phyloP scores from a whole-genome alignment of 352 stramenopile species.

The Pythium angustatum region DNA sequence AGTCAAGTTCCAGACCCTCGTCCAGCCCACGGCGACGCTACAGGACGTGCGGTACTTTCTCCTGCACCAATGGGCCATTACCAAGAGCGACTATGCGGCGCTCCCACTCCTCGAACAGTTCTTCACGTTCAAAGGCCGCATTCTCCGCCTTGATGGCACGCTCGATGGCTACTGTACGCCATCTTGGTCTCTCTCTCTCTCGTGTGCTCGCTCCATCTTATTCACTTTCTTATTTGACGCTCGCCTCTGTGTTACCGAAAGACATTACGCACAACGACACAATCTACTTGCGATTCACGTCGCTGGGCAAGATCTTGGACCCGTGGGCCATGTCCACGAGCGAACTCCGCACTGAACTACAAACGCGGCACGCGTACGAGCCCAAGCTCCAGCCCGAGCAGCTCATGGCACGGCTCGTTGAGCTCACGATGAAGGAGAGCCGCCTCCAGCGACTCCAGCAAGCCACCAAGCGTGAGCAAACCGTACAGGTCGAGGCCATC shows the following conservation, averaged over 20 bases:
- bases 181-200: not conserved
- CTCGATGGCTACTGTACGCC: slow-evolving; percentile 67
- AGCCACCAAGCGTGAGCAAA: slow-evolving; percentile 58
- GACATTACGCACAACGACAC: slow-evolving; percentile 71
- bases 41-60: slow-evolving; percentile 59
- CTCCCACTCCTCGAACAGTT: slow-evolving; percentile 56
- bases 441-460: slow-evolving; percentile 62
- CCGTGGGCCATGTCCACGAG: slow-evolving; percentile 81
- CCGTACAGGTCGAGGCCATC: slow-evolving; percentile 50
- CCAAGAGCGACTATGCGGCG: slow-evolving; percentile 50
- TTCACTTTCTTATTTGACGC: too few species aligned
- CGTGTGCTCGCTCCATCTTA: not conserved
- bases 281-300: slow-evolving; percentile 70
- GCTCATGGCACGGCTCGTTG: slow-evolving; percentile 65
- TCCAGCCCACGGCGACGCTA: slow-evolving; percentile 42
- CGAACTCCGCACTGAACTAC: slow-evolving; percentile 61
- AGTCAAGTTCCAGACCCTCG: slow-evolving; percentile 58
- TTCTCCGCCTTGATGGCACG: slow-evolving; percentile 58
- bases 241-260: too few species aligned
- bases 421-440: slow-evolving; percentile 63
- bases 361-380: slow-evolving; percentile 57
- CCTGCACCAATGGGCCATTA: slow-evolving; percentile 59
- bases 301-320: slow-evolving; percentile 62
- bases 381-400: slow-evolving; percentile 67
- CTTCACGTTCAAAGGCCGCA: slow-evolving; percentile 72